Conservation (phyloP, 371 early-diverging fungal species). For the Mortierella sp. region DNA sequence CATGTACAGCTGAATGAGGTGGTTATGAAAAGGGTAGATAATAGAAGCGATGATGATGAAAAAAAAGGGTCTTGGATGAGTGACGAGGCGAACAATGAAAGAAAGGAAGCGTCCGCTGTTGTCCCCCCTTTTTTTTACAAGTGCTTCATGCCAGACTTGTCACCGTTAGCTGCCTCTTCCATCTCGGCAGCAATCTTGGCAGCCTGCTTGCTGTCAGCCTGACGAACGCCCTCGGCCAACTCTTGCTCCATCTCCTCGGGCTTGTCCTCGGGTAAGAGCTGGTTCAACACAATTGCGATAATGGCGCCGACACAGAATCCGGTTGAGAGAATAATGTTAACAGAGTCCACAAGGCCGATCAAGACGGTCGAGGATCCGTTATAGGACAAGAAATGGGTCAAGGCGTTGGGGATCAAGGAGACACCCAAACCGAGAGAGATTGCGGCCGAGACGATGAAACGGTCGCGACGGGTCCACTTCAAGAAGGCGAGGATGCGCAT, state of each 20-base stretch:
- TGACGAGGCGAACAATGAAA: too few species aligned
- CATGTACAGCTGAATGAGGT: too few species aligned
- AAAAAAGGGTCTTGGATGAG: too few species aligned
- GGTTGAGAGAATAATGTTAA: constrained; percentile 67
- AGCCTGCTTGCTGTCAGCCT: constrained; percentile 43
- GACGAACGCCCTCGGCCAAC: constrained; percentile 22
- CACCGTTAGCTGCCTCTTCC: constrained; percentile 47
- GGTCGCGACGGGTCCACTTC: constrained; percentile 74
- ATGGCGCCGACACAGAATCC: constrained; percentile 69
- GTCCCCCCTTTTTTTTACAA: constrained; percentile 27
- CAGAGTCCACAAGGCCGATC: constrained; percentile 67
- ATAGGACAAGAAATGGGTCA: constrained; percentile 69
- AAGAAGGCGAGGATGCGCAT: constrained; percentile 74
- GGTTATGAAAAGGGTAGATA: too few species aligned
- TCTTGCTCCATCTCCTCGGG: constrained; percentile 35
- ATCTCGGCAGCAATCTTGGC: constrained; percentile 50
- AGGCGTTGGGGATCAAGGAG: constrained; percentile 67
- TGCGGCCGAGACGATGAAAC: constrained; percentile 68
- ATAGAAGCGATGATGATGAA: too few species aligned
- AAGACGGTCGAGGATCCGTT: constrained; percentile 63
- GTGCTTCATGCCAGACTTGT: constrained; percentile 50
- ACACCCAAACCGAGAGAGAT: constrained; percentile 69
- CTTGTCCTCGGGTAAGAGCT: constrained; percentile 60
- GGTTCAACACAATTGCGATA: constrained; percentile 68
- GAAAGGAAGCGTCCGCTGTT: too few species aligned